A percentile compares a stretch with the other conserved stretches of the same genome.
Conservation (phyloP, 2,329 filamentous ascomycete species). For the Gaeumannomyces tritici region DNA sequence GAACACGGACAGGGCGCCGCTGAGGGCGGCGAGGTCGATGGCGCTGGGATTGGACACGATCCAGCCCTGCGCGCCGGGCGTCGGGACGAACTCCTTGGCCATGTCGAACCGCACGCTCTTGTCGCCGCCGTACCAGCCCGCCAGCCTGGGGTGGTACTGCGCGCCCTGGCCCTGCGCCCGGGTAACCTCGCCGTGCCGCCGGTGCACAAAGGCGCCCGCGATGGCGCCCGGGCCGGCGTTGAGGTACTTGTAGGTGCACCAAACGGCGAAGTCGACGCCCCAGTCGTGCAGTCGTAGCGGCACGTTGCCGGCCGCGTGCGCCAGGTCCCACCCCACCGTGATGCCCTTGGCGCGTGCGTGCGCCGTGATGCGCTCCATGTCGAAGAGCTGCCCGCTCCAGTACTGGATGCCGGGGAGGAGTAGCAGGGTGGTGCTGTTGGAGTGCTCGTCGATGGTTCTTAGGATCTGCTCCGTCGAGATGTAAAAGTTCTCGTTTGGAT, state of each 20-base stretch:
- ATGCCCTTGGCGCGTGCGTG: slow-evolving; percentile 52
- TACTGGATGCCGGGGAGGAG: slow-evolving; percentile 85
- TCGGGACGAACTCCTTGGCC: slow-evolving; percentile 71
- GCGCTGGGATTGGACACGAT: slow-evolving; percentile 80
- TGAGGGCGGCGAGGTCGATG: slow-evolving; percentile 66
- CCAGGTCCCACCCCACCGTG: slow-evolving; percentile 53
- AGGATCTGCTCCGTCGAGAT: slow-evolving; percentile 65
- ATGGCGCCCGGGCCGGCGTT: slow-evolving; percentile 79
- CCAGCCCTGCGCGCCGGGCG: slow-evolving; percentile 68
- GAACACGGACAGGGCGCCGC: slow-evolving; percentile 66
- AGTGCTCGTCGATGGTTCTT: slow-evolving; percentile 63
- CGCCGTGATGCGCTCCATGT: slow-evolving; percentile 70
- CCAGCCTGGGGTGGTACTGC: slow-evolving; percentile 54
- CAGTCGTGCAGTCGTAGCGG: slow-evolving; percentile 73
- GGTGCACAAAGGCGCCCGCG: slow-evolving; percentile 72
- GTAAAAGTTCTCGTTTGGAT: slow-evolving; percentile 51
- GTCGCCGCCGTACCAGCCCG: slow-evolving; percentile 83
- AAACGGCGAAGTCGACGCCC: slow-evolving; percentile 84
- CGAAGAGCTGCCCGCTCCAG: slow-evolving; percentile 83
- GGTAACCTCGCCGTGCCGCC: slow-evolving; percentile 54
- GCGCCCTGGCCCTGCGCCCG: slow-evolving; percentile 20
- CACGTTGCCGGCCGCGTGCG: slow-evolving; percentile 67
- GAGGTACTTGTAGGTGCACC: slow-evolving; percentile 94
- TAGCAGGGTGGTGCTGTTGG: slow-evolving; percentile 61
- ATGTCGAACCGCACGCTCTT: slow-evolving; percentile 71